Percentiles rank a stretch among this genome's conserved stretches.
Evolutionary conservation across 495 filamentous ascomycete species (phyloP).

Genomic region (Penicillium odoratum): DNA sequence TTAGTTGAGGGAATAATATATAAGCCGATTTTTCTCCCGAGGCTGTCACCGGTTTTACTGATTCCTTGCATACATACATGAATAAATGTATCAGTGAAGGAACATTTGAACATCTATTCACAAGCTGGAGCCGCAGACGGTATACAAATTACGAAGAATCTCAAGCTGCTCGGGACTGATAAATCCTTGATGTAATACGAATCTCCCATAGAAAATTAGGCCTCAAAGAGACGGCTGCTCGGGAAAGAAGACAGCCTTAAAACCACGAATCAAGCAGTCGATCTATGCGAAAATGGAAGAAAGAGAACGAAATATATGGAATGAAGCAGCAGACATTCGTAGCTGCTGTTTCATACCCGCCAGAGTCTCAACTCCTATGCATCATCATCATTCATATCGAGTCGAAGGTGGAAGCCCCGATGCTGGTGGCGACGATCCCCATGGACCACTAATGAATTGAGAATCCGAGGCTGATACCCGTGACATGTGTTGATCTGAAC

Average conservation of each 20-base stretch:
- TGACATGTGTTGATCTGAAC: background rate
- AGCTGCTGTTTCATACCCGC: background rate
- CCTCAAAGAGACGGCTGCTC: background rate
- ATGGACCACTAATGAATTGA: conserved; percentile 30
- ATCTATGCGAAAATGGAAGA: background rate
- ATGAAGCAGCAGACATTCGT: background rate
- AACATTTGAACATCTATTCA: too few relatives aligned
- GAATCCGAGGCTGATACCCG: conserved; percentile 16
- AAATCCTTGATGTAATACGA: too few relatives aligned
- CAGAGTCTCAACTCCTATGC: background rate
- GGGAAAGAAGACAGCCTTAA: background rate
- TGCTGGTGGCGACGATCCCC: conserved; percentile 22
- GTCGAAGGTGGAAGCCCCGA: conserved; percentile 3
- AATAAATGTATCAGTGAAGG: too few relatives aligned
- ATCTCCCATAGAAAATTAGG: too few relatives aligned
- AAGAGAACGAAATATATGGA: background rate
- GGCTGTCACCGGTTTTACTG: too few relatives aligned
- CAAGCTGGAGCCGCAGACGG: too few relatives aligned
- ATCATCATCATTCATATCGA: background rate
- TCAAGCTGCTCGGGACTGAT: too few relatives aligned
- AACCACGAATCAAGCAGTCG: background rate
- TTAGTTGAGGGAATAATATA: too few relatives aligned
- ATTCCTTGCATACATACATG: too few relatives aligned
- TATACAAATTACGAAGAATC: too few relatives aligned
- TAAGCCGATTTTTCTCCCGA: too few relatives aligned